Conservation (phyloP, 352 stramenopile species). For the Phytopythium vexans region DNA sequence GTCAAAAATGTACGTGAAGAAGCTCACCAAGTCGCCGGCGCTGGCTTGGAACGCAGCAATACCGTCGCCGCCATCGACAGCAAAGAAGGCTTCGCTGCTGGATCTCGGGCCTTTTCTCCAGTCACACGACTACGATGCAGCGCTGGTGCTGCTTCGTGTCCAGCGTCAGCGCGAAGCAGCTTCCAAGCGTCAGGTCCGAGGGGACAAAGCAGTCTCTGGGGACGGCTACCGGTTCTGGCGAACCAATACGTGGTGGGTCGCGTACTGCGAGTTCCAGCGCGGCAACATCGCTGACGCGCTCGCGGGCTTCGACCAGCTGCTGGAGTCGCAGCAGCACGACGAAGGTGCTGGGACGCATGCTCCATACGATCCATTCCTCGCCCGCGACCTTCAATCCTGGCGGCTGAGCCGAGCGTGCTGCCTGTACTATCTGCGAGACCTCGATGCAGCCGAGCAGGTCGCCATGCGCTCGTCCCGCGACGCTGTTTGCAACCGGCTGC, state of each 20-base stretch:
- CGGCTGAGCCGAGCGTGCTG: constrained; percentile 51
- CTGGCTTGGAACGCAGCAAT: neutral
- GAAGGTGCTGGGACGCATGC: neutral
- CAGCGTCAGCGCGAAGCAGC: constrained; percentile 11
- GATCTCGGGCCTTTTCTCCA: constrained; percentile 45
- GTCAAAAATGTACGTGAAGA: neutral
- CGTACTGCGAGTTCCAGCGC: constrained; percentile 68
- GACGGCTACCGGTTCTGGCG: constrained; percentile 10
- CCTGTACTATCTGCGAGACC: constrained; percentile 43
- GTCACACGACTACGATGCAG: constrained; percentile 40
- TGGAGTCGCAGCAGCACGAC: constrained; percentile 14
- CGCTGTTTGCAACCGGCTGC: constrained; percentile 45
- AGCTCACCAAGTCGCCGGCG: neutral
- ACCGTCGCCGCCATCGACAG: neutral
- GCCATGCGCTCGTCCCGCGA: constrained; percentile 38
- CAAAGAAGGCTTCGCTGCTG: neutral
- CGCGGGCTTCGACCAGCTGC: constrained; percentile 46
- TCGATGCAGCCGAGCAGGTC: constrained; percentile 47
- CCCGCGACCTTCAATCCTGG: constrained; percentile 31
- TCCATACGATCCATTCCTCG: constrained; percentile 2
- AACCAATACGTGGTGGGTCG: constrained; percentile 56
- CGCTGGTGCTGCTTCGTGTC: constrained; percentile 34
- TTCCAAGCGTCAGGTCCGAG: too few species aligned
- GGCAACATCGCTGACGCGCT: constrained; percentile 44
- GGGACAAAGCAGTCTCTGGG: too few species aligned